Evolutionary conservation across 495 filamentous ascomycete species (phyloP).

Genomic region (Aspergillus steynii): DNA sequence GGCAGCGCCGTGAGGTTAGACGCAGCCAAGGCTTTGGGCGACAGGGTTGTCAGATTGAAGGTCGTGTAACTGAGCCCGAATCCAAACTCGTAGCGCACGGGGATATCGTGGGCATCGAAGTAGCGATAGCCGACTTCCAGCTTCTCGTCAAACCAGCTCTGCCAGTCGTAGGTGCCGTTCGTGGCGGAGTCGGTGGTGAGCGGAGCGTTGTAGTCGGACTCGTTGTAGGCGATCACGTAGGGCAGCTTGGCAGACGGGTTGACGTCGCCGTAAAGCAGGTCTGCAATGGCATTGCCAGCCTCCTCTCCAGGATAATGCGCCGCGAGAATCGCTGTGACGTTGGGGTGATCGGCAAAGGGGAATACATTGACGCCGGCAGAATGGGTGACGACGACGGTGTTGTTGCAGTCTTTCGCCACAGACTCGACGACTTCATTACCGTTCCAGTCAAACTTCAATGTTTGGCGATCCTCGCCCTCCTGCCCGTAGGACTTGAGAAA

Average conservation of each 20-base stretch:
- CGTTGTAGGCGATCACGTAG: slow-evolving; percentile 68
- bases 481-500: slow-evolving; percentile 57
- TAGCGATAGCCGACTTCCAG: slow-evolving; percentile 67
- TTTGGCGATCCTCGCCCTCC: slow-evolving; percentile 56
- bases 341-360: slow-evolving; percentile 58
- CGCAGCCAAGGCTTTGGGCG: slow-evolving; percentile 30
- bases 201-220: slow-evolving; percentile 66
- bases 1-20: slow-evolving; percentile 23
- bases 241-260: slow-evolving; percentile 67
- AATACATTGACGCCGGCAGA: slow-evolving; percentile 61
- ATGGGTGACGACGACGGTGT: slow-evolving; percentile 65
- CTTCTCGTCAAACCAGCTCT: slow-evolving; percentile 63
- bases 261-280: slow-evolving; percentile 59
- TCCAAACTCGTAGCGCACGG: slow-evolving; percentile 65
- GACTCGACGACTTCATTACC: slow-evolving; percentile 57
- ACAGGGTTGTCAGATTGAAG: slow-evolving; percentile 52
- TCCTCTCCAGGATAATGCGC: slow-evolving; percentile 65
- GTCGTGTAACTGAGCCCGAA: slow-evolving; percentile 68
- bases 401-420: slow-evolving; percentile 56
- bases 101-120: slow-evolving; percentile 61
- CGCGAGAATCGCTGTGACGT: slow-evolving; percentile 63
- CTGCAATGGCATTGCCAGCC: slow-evolving; percentile 54
- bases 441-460: slow-evolving; percentile 51
- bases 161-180: slow-evolving; percentile 43
- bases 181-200: slow-evolving; percentile 44